phyloP scores from a whole-genome alignment of 116 monocot genomes.

The Cymodocea nodosa region DNA sequence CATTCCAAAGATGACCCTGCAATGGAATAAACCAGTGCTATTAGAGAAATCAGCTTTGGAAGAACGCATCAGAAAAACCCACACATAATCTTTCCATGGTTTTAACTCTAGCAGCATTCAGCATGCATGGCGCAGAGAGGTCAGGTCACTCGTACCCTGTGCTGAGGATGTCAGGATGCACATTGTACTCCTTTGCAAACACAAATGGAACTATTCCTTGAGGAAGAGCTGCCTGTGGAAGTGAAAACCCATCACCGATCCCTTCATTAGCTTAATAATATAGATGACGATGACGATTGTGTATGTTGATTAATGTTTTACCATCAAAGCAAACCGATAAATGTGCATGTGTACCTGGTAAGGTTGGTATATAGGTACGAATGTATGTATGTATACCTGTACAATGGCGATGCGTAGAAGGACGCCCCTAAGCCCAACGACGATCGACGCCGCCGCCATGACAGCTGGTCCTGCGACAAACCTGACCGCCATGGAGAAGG shows the following conservation, averaged over 20 bases:
- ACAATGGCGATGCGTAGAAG: slow-evolving; percentile 82
- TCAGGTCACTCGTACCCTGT: slow-evolving; percentile 26
- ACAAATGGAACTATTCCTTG: slow-evolving; percentile 65
- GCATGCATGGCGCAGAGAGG: neutral
- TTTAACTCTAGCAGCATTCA: no score
- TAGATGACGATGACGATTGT: no score
- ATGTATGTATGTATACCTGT: no score
- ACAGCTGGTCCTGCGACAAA: slow-evolving; percentile 74
- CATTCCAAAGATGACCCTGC: slow-evolving; percentile 45
- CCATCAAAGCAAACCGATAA: no score
- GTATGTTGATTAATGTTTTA: no score
- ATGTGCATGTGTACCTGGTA: no score
- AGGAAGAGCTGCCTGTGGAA: slow-evolving; percentile 55
- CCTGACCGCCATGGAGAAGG: slow-evolving; percentile 70
- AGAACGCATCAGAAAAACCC: no score
- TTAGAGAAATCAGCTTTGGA: neutral
- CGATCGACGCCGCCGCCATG: slow-evolving; percentile 74
- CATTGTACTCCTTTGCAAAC: slow-evolving; percentile 70
- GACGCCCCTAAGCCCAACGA: slow-evolving; percentile 55
- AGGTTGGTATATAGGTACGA: no score
- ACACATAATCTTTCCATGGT: neutral
- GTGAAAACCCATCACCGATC: no score
- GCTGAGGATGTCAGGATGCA: slow-evolving; percentile 58
- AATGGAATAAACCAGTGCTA: neutral
- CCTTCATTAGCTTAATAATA: no score